Base-by-base conservation (phyloP, 2,329 filamentous ascomycete genomes). In the Sclerotinia sclerotiorum region DNA sequence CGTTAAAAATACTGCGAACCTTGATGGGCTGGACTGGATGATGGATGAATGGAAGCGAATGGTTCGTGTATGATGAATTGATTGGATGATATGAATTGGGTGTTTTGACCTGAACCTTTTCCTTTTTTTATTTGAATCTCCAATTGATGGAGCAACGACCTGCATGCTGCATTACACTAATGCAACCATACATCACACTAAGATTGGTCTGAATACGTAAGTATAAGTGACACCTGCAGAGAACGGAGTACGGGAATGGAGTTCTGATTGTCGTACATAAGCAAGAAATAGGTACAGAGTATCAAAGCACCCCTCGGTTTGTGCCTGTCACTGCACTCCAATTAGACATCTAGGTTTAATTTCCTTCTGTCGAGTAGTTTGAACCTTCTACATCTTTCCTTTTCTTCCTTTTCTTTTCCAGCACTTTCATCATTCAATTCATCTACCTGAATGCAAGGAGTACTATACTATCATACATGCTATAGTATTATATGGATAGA, bases 241-340 rank as follows among this genome's bases (percentile, higher is more conserved):
- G 35, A 8, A 39, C 35, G 35, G 35, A 13, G 32, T 57, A 10
- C 32, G 8, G 54, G 17, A 39, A 57, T 57, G 55, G 21, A 57
- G 35, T 8, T 13, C 46, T 48, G 44, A 48, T 48, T 7, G 19
- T 48, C 46, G 2, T n/a, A 48, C 19, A 48, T 8, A 48, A 19
- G 46, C 46, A 48, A 24, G n/a, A 32, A 42, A 57, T 42, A 24
- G 11, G 6, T 42, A 15, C 39, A 13, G 19, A 48, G 19, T 48
- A 61, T n/a, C 57, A 32, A 61, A 61, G 42, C 57, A 61, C 42
- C 42, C 42, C 15, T 60, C 57, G 24, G 46, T 46, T 60, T 42
- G 17, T n/a, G 4, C 24, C 42, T 21, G 57, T 48, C 54, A 57
- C 32, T 39, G 32, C 54, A 57, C 35, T 57, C 21, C 39, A 42